Base-by-base conservation (phyloP, 768 basidiomycete genomes). In the Lentinula sp. region DNA sequence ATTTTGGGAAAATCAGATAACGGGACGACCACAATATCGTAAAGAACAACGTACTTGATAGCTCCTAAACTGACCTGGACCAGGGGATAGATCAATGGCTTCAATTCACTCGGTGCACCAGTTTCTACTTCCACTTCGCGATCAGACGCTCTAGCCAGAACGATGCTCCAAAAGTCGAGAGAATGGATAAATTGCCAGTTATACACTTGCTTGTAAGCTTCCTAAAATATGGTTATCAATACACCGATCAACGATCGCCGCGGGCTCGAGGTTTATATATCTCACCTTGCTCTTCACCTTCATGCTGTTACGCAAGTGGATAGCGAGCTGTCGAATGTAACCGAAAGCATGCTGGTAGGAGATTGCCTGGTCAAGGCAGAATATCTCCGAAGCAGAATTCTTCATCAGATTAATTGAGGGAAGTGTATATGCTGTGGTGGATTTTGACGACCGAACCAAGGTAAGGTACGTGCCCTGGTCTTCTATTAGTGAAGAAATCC, bases 161-260 rank as follows among this genome's bases (percentile, higher is more conserved):
- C 93, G 45, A 92, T 80, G 43, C 85, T 83, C 97, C 97, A 99
- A 68, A 98, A 98, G 76, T 99, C 97, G 65, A 99, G 78, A 61
- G 87, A 92, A 71, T 99, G 97, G 2, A 88, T 90, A 65, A 89
- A 98, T 75, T 98, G 97, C 97, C 97, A 99, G 75, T 98, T 99
- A 75, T 99, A 97, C 21, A 99, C 96, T 67, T 90, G 88, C 71
- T 88, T 89, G 75, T 90, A 95, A 8, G 93, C 87, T 65, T 98
- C 95, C 88, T 93, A 71, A 21, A 42, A 6, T 60, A 57, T 37
- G 42, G 61, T 51, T 51, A 62, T 61, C 18, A 2, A 62, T 46
- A 21, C 21, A 59, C 13, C 45, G 48, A 48, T 9, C 1, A 50
- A 50, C 23, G 11, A 56, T 56, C 15, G 57, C 52, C 18, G 60